Conservation (phyloP, 768 basidiomycete species). For the Boletus eberwhitei region DNA sequence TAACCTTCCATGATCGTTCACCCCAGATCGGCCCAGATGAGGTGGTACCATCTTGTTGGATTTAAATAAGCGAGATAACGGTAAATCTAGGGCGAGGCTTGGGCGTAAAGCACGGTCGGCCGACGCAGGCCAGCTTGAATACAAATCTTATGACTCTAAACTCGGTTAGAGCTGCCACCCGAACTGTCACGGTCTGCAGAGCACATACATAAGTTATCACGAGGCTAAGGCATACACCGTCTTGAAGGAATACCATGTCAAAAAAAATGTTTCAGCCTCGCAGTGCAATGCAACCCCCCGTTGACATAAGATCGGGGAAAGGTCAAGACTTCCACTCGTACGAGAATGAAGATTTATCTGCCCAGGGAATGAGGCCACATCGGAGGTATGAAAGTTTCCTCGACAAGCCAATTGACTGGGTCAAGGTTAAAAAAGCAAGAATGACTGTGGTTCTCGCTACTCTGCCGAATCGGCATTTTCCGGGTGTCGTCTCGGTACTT, state of each 20-base stretch:
- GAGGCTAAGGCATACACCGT: not conserved
- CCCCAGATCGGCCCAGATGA: not conserved
- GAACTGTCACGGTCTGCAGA: not conserved
- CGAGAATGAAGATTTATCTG: slow-evolving; percentile 19
- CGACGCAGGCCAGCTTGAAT: not conserved
- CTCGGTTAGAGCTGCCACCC: not conserved
- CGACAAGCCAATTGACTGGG: slow-evolving; percentile 33
- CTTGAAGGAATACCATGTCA: not conserved
- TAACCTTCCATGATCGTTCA: not conserved
- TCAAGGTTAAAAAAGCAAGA: not conserved
- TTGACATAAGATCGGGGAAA: not conserved
- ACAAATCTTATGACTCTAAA: not conserved
- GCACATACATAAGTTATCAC: slow-evolving; percentile 12
- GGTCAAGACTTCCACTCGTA: not conserved
- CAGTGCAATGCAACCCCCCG: not conserved
- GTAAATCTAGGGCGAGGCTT: not conserved
- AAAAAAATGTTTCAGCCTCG: slow-evolving; percentile 11
- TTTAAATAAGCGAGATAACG: not conserved
- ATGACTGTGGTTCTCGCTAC: not conserved
- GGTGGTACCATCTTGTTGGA: not conserved
- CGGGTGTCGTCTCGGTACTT: not conserved
- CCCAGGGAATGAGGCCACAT: slow-evolving; percentile 35
- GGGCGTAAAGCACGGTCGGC: not conserved
- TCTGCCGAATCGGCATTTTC: not conserved
- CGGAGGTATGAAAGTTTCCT: slow-evolving; percentile 11